These are phyloP conservation scores for Trichoderma oligosporum DNA, from an alignment of 2,329 filamentous ascomycete genomes.

Conservation along the genomic window DNA sequence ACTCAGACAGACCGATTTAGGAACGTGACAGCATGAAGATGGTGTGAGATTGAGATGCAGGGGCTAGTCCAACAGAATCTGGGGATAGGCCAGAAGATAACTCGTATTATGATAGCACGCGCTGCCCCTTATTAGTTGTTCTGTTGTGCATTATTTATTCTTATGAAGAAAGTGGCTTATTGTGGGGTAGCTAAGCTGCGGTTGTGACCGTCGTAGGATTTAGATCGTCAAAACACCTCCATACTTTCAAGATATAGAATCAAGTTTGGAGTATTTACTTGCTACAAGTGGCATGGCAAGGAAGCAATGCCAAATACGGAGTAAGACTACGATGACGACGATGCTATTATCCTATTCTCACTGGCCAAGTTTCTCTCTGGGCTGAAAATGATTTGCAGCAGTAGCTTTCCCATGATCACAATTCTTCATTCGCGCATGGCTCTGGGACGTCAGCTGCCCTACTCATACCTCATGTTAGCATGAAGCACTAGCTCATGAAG, in stretches of 20 bases:
- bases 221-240: too few relatives aligned
- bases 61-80: not conserved
- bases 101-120: not conserved
- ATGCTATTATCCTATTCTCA: not conserved
- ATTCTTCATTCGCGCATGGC: not conserved
- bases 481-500: too few relatives aligned
- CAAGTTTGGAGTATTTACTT: too few relatives aligned
- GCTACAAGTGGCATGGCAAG: too few relatives aligned
- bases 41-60: conserved; percentile 1
- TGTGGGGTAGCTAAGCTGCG: conserved; percentile 13
- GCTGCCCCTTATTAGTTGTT: not conserved
- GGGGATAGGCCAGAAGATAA: not conserved
- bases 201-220: not conserved
- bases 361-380: not conserved
- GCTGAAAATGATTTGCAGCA: not conserved
- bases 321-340: too few relatives aligned
- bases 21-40: not conserved
- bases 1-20: not conserved
- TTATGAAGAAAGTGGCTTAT: not conserved
- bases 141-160: not conserved
- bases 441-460: conserved; percentile 7
- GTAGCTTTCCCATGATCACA: not conserved
- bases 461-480: not conserved
- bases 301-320: not conserved
- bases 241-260: too few relatives aligned